phyloP scores from a whole-genome alignment of 345 rosid genomes.

The Eucalyptus regnans region DNA sequence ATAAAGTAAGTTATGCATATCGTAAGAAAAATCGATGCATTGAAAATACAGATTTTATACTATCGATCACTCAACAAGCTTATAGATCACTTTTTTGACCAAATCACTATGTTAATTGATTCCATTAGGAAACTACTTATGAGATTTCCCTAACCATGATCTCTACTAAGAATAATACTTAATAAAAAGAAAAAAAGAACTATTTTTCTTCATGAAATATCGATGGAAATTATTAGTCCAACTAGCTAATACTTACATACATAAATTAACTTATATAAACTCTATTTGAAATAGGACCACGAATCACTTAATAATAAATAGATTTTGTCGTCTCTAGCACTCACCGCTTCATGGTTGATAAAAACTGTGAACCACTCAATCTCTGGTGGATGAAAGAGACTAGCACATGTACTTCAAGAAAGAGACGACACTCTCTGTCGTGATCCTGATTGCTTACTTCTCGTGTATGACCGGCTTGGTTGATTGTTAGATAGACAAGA shows the following conservation, averaged over 20 bases:
- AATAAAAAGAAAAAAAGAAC: background rate
- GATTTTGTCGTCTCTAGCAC: background rate
- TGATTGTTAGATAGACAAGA: background rate
- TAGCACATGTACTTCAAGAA: background rate
- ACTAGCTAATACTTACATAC: background rate
- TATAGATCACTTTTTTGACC: background rate
- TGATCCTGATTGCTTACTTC: background rate
- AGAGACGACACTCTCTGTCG: background rate
- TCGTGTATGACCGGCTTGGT: background rate
- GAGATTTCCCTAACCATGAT: background rate
- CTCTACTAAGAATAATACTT: background rate
- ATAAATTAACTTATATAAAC: background rate
- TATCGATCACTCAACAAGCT: background rate
- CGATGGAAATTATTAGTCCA: background rate
- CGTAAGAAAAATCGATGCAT: background rate
- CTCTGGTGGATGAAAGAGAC: background rate
- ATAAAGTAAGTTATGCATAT: background rate
- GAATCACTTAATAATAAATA: too few species aligned
- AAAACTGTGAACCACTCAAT: background rate
- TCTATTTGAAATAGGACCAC: background rate
- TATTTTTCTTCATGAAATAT: background rate
- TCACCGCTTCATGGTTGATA: background rate
- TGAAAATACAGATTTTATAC: background rate
- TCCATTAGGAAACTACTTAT: background rate
- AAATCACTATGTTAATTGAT: background rate